Evolutionary conservation across 2,329 filamentous ascomycete species (phyloP).

Genomic region (Trichophyton equinum): DNA sequence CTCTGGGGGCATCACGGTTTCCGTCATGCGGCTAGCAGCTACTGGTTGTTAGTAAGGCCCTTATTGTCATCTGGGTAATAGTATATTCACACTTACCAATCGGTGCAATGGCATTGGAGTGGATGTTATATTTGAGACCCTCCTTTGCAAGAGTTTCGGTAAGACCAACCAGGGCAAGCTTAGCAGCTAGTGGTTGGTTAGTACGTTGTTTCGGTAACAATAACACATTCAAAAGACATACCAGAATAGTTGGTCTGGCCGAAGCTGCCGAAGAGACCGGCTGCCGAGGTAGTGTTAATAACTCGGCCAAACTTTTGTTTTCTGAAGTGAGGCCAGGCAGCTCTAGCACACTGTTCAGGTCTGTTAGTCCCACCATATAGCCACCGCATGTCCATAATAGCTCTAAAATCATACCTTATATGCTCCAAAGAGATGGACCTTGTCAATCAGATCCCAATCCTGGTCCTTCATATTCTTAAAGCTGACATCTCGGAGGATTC

Average conservation of each 20-base stretch:
- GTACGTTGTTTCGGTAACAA: constrained; percentile 15
- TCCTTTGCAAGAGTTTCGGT: constrained; percentile 97
- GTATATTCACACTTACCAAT: constrained; percentile 39
- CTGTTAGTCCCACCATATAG: not conserved
- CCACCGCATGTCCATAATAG: not conserved
- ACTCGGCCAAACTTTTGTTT: constrained; percentile 97
- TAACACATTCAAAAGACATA: constrained; percentile 23
- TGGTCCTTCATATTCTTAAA: constrained; percentile 98
- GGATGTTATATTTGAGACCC: constrained; percentile 93
- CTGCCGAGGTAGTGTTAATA: constrained; percentile 94
- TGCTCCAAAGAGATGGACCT: constrained; percentile 81
- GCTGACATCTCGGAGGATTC: constrained; percentile 85
- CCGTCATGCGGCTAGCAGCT: constrained; percentile 90
- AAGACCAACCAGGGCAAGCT: constrained; percentile 89
- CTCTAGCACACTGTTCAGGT: constrained; percentile 54
- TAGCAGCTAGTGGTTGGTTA: constrained; percentile 51
- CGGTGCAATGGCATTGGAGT: constrained; percentile 87
- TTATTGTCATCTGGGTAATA: not conserved
- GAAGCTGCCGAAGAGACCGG: constrained; percentile 89
- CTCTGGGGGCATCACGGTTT: constrained; percentile 91
- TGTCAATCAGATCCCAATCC: constrained; percentile 93
- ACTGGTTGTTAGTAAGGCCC: constrained; percentile 6
- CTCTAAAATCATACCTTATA: constrained; percentile 52
- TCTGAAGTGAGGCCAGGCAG: constrained; percentile 93
- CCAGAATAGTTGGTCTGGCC: constrained; percentile 91